Evolutionary conservation across 2,329 filamentous ascomycete species (phyloP).

Genomic region (Metarhizium album): DNA sequence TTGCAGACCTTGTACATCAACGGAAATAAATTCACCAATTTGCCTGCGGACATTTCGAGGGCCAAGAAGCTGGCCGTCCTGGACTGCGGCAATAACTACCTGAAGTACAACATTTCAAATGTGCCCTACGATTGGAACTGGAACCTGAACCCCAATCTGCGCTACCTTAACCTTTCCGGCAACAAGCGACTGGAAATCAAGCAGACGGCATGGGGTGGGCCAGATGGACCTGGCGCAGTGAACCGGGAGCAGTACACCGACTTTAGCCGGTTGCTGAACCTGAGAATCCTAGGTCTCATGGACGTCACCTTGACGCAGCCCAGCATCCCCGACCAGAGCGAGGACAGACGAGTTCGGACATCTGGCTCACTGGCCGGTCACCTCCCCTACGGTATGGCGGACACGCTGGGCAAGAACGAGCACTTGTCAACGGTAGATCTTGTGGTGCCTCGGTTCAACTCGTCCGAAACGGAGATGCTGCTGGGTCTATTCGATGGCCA

Average conservation of each 20-base stretch:
- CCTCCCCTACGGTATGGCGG: conserved; percentile 93
- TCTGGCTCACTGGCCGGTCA: conserved; percentile 87
- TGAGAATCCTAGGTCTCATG: conserved; percentile 88
- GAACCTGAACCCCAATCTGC: conserved; percentile 93
- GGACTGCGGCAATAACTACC: conserved; percentile 85
- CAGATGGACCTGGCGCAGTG: conserved; percentile 39
- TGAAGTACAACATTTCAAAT: conserved; percentile 99
- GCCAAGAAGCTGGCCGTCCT: conserved; percentile 85
- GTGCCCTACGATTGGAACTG: conserved; percentile 99
- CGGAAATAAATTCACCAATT: conserved; percentile 92
- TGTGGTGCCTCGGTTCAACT: conserved; percentile 84
- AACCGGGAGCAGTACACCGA: conserved; percentile 66
- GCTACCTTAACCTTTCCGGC: conserved; percentile 90
- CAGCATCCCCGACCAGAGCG: conserved; percentile 87
- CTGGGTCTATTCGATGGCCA: conserved; percentile 96
- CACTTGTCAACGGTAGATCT: conserved; percentile 93
- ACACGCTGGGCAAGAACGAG: conserved; percentile 85
- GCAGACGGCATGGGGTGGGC: conserved; percentile 33
- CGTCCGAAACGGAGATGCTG: conserved; percentile 79
- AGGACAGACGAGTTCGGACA: conserved; percentile 91
- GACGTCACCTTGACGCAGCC: conserved; percentile 92
- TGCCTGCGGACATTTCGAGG: conserved; percentile 90
- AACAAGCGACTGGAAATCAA: conserved; percentile 95
- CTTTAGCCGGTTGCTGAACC: conserved; percentile 73
- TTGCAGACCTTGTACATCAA: conserved; percentile 91